Base-by-base conservation (phyloP, 1,139 yeast species). In the Scheffersomyces titani region DNA sequence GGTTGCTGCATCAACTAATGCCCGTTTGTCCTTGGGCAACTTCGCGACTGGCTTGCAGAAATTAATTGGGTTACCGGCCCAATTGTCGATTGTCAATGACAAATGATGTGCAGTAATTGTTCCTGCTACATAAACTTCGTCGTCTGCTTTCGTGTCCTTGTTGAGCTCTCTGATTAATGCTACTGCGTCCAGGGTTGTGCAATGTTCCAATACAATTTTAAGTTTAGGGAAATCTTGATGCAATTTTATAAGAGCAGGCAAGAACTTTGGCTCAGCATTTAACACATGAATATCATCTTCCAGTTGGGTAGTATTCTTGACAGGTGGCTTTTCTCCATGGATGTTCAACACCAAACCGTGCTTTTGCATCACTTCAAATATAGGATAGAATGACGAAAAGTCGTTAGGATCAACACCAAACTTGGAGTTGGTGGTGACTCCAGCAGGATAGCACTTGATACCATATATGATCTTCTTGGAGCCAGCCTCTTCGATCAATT, bases 1-100 rank as follows among this genome's bases (percentile, higher is more conserved):
- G 11, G 91, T 88, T 2, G 98, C 99, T 45, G 99, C 98, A 47
- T 78, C 81, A 13, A 94, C 82, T 55, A 94, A 76, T 1, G 97
- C 94, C 55, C 85, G 79, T 65, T 90, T 85, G 69, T 94, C 99
- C 40, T 77, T 80, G 30, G 98, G 98, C 48, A 93, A 78, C 71
- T 94, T 94, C 45, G 99, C 99, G 52, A 94, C 99, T 7, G 99
- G 99, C 72, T 96, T 94, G 79, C 99, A 94, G 74, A 88, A 94
- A 68, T 94, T 92, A 67, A 92, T 85, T 48, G 98, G 93, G 69
- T 92, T 90, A 3, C 98, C 98, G 5, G 98, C 98, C 98, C 98
- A 96, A 62, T 87, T 87, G 71, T 96, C 98, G 54, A 96, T 87
- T 3, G 97, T 93, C 57, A 94, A 78, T 57, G 83, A 90, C 60